Base-by-base conservation (phyloP, 345 rosid species). In the Fremontodendron californicum region DNA sequence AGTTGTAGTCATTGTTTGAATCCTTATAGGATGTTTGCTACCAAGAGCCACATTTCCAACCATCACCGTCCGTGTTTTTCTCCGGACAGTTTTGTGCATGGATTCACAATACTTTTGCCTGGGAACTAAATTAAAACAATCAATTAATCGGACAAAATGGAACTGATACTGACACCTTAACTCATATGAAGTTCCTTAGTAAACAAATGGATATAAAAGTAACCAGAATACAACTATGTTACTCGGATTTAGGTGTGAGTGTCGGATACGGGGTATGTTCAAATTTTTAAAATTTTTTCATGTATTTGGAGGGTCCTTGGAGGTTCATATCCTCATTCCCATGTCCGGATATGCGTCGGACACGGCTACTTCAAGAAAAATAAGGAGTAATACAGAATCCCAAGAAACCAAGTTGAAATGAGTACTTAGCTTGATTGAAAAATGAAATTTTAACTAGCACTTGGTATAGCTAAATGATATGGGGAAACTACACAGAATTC, bases 11-110 rank as follows among this genome's bases (percentile, higher is more conserved):
- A 95, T 95, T 2, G 99, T 93, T 64, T 95, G 99, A 80, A 95
- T 86, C 81, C 97, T 89, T 51, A 95, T 84, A 6, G 99, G 99
- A 87, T 95, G 96, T 10, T 95, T 92, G 71, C 98, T 90, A 6
- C 99, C 98, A 82, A 93, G 93, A 37, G 91, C 85, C 46, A 93
- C 99, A 79, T 95, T 86, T 74, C 99, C 99, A 76, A 93, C 99
- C 96, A 89, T 89, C 60, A 95, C 99, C 1, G 99, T 92, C 75
- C 92, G 65, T 12, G 98, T 95, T 83, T 90, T 93, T 88, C 99
- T 89, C 87, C 98, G 85, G 65, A 90, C 90, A 3, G 97, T 93
- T 88, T 90, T 90, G 88, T 91, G 84, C 76, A 88, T 84, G 11
- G 99, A 93, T 83, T 95, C 96, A 29, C 98, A 93, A 73, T 95